Evolutionary conservation across 192 early-diverging fungal genomes (phyloP).

Genomic region (Coemansia reversa): DNA sequence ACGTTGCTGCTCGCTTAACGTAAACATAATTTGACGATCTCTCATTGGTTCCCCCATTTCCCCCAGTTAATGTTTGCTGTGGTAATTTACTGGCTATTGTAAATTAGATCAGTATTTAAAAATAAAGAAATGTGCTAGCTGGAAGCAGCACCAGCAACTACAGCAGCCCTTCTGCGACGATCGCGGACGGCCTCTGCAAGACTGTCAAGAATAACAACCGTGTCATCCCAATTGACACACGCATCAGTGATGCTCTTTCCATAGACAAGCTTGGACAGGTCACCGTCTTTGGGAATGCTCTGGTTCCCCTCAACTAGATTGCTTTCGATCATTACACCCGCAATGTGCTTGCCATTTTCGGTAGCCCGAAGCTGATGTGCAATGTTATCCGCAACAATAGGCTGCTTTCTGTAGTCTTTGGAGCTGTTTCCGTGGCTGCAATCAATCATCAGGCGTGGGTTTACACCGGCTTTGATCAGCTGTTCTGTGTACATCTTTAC

Average conservation of each 20-base stretch:
- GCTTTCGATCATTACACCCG: constrained; percentile 96
- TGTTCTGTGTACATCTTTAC: constrained; percentile 60
- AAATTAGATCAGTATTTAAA: constrained; percentile 11
- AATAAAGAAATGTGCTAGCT: neutral
- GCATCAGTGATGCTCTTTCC: constrained; percentile 92
- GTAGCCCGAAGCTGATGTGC: constrained; percentile 62
- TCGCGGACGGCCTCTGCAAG: constrained; percentile 71
- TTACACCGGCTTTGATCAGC: constrained; percentile 60
- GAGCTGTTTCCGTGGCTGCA: constrained; percentile 93
- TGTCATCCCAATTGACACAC: constrained; percentile 90
- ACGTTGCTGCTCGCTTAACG: no score
- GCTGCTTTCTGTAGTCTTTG: constrained; percentile 85
- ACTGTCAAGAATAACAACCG: constrained; percentile 71
- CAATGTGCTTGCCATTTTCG: constrained; percentile 70
- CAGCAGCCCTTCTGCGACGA: constrained; percentile 56
- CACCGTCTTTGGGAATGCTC: constrained; percentile 73
- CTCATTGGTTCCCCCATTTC: no score
- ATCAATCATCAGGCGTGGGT: constrained; percentile 83
- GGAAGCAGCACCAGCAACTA: no score
- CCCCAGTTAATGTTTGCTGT: neutral
- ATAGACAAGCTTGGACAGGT: constrained; percentile 70
- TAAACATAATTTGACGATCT: no score
- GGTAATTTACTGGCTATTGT: neutral
- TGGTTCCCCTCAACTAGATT: constrained; percentile 86
- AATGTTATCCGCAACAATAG: constrained; percentile 73